Base-by-base conservation (phyloP, 2,329 filamentous ascomycete genomes). In the Hymenoscyphus infarciens region DNA sequence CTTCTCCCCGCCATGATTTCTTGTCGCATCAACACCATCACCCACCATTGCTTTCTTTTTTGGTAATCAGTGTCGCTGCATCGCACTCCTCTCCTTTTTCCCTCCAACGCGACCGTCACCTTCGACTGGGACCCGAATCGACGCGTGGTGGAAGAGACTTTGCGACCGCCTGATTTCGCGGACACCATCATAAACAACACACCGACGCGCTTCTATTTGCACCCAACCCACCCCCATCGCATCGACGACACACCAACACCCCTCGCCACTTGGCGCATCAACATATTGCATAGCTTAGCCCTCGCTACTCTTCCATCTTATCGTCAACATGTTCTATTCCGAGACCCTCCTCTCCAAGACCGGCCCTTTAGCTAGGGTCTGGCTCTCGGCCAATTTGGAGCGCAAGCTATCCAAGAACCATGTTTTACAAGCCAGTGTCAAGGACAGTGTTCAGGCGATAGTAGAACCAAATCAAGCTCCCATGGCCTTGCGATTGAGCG, bases 321-420 rank as follows among this genome's bases (percentile, higher is more conserved):
- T 56, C 42, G 45, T 70, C 78, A 80, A 74, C 75, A 99, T 99
- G 95, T 99, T 99, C 80, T 98, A 97, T 78, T 97, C 95, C 60
- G 92, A 97, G 81, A 92, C 92, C 61, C 86, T 99, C 64, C 86
- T 99, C 72, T 92, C 93, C 76, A 97, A 97, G 87, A 97, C 92
- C 72, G 95, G 95, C 81, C 94, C 95, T 74, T 80, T 99, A 82
- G 95, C 95, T 79, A 91, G 92, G 75, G 93, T 98, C 80, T 99
- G 95, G 95, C 86, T 98, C 66, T 97, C 95, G 35, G 92, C 95
- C 80, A 99, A 98, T 78, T 83, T 98, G 68, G 95, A 98, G 84
- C 92, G 94, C 82, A 99, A 98, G 81, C 87, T 99, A 64, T 96
- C 93, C 70, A 99, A 99, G 80, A 92, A 92, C 67, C 92, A 97